A percentile compares a stretch with the other conserved stretches of the same genome.
phyloP scores from a whole-genome alignment of 805 yeast species.

The Pichia paraexigua region DNA sequence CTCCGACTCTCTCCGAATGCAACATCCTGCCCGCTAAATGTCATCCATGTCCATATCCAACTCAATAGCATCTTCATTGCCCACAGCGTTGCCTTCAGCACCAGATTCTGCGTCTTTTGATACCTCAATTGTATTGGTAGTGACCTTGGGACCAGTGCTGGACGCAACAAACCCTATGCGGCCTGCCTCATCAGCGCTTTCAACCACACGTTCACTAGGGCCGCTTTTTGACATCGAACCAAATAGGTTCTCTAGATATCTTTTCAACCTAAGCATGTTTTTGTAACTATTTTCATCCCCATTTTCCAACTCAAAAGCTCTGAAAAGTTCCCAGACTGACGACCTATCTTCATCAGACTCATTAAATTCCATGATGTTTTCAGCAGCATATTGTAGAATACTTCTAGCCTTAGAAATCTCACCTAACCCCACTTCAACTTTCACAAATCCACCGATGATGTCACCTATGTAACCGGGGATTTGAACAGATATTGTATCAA shows the following conservation, averaged over 20 bases:
- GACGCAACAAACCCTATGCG: conserved; percentile 45
- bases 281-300: conserved; percentile 71
- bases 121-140: conserved; percentile 17
- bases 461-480: conserved; percentile 27
- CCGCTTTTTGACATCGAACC: background rate
- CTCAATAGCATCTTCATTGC: conserved; percentile 56
- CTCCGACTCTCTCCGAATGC: background rate
- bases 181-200: conserved; percentile 18
- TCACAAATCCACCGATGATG: conserved; percentile 47
- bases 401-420: conserved; percentile 58
- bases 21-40: background rate
- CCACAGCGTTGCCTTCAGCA: conserved; percentile 2
- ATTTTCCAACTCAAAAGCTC: conserved; percentile 57
- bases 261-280: conserved; percentile 59
- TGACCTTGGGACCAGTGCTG: conserved; percentile 29
- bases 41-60: conserved; percentile 33
- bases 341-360: conserved; percentile 21
- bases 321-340: conserved; percentile 62
- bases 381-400: conserved; percentile 48
- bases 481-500: conserved; percentile 26
- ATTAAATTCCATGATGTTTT: conserved; percentile 29
- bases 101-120: background rate
- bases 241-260: conserved; percentile 25
- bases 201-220: conserved; percentile 10
- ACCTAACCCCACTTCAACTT: conserved; percentile 43